These are phyloP conservation scores for Amauroascus niger DNA, from an alignment of 2,329 filamentous ascomycete genomes.

Conservation along the genomic window DNA sequence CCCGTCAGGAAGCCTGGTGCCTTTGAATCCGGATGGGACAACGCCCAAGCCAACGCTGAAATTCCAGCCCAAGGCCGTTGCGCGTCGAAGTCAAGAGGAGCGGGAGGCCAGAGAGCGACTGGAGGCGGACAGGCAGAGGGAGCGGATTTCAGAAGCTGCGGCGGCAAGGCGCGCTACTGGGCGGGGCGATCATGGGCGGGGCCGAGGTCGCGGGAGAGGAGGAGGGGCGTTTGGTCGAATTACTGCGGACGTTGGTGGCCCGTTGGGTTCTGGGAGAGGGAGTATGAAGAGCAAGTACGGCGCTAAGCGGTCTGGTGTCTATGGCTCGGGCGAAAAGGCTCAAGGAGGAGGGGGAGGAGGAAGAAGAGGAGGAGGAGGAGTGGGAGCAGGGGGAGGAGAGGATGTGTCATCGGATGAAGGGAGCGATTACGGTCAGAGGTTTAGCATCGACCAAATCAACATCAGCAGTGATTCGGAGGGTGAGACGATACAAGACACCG, in stretches of 20 bases:
- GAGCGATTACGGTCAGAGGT: constrained; percentile 36
- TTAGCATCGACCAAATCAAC: constrained; percentile 50
- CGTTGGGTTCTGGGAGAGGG: constrained; percentile 24
- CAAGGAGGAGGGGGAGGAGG: too few species aligned
- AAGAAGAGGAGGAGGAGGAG: too few species aligned
- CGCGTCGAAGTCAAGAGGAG: constrained; percentile 38
- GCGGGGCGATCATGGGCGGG: constrained; percentile 17
- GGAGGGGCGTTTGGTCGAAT: constrained; percentile 26
- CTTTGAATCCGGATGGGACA: constrained; percentile 24
- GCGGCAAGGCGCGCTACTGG: constrained; percentile 18
- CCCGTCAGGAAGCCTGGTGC: constrained; percentile 30
- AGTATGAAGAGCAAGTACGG: constrained; percentile 21
- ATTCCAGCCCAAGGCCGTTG: constrained; percentile 35
- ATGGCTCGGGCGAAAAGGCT: constrained; percentile 25
- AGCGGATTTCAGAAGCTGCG: constrained; percentile 33
- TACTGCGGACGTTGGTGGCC: constrained; percentile 23
- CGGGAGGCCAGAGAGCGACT: constrained; percentile 36
- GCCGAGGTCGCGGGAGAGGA: constrained; percentile 25
- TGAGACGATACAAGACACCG: constrained; percentile 22
- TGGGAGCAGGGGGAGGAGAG: too few species aligned
- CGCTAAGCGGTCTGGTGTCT: constrained; percentile 22
- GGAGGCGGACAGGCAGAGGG: constrained; percentile 34
- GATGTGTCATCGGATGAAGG: constrained; percentile 43
- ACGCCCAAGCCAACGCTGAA: constrained; percentile 34
- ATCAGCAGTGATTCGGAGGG: constrained; percentile 46